phyloP scores from a whole-genome alignment of 2,329 filamentous ascomycete genomes.

The Stachybotrys elegans region DNA sequence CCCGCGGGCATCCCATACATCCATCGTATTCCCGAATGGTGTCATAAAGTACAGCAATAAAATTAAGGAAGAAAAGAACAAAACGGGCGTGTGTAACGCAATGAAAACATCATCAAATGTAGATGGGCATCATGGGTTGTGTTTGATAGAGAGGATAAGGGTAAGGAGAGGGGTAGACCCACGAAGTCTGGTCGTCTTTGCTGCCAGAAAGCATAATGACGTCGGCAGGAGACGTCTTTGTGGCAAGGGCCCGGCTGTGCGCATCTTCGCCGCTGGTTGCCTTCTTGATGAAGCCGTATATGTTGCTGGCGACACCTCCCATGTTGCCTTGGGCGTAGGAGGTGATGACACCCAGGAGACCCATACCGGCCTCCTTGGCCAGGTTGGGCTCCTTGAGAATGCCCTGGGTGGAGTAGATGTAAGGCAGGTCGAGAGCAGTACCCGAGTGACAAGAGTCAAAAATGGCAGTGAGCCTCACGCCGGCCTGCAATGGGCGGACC shows the following conservation, averaged over 20 bases:
- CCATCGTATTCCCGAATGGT: no score
- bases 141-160: constrained; percentile 8
- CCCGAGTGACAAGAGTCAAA: constrained; percentile 65
- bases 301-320: constrained; percentile 72
- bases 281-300: constrained; percentile 85
- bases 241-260: constrained; percentile 73
- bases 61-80: background rate
- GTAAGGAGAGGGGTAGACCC: constrained; percentile 38
- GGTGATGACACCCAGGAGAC: constrained; percentile 54
- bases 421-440: constrained; percentile 61
- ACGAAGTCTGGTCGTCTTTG: constrained; percentile 94
- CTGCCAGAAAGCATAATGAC: constrained; percentile 97
- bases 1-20: no score
- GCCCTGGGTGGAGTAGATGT: constrained; percentile 65
- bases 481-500: constrained; percentile 50
- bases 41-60: no score
- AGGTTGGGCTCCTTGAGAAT: constrained; percentile 65
- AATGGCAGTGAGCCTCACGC: constrained; percentile 57
- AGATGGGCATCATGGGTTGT: constrained; percentile 9
- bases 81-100: no score
- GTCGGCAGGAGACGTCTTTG: constrained; percentile 91
- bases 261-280: constrained; percentile 77
- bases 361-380: constrained; percentile 62
- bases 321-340: constrained; percentile 68
- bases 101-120: constrained; percentile 9